Conservation (phyloP, 352 stramenopile species). For the Phytopythium montanum region DNA sequence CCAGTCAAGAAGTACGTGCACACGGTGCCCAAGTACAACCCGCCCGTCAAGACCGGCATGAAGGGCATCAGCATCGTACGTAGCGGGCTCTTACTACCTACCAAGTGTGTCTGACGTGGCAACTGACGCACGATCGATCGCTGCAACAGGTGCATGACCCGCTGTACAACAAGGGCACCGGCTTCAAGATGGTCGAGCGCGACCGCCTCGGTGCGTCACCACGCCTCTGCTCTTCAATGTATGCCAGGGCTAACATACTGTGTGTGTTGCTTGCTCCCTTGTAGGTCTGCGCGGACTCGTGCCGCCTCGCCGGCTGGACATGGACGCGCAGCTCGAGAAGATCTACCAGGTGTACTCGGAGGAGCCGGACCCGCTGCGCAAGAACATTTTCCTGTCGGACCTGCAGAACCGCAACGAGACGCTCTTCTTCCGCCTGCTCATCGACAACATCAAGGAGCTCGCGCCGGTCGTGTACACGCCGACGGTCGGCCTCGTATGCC, state of each 20-base stretch:
- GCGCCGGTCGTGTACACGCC: constrained; percentile 97
- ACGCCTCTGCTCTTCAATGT: neutral
- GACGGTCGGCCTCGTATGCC: constrained; percentile 92
- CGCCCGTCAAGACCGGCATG: constrained; percentile 73
- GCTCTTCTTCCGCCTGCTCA: constrained; percentile 93
- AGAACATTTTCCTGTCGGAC: constrained; percentile 93
- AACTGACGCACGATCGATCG: neutral
- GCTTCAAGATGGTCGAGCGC: constrained; percentile 80
- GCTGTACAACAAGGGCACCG: constrained; percentile 88
- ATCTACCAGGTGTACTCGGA: constrained; percentile 66
- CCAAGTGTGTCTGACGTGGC: neutral
- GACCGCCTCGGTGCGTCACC: constrained; percentile 67
- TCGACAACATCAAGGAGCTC: constrained; percentile 91
- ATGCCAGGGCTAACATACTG: neutral
- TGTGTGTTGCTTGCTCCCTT: neutral
- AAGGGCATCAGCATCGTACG: constrained; percentile 70
- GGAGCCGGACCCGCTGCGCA: constrained; percentile 81
- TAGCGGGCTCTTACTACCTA: constrained; percentile 1
- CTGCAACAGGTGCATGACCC: constrained; percentile 60
- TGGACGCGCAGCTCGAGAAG: constrained; percentile 72
- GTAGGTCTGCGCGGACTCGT: constrained; percentile 79
- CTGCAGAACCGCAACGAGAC: constrained; percentile 96
- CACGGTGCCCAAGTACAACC: constrained; percentile 75
- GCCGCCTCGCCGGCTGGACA: constrained; percentile 64
- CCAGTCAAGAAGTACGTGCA: constrained; percentile 49